These are phyloP conservation scores for Exophiala sp. DNA, from an alignment of 2,329 filamentous ascomycete species.

Conservation along the genomic window DNA sequence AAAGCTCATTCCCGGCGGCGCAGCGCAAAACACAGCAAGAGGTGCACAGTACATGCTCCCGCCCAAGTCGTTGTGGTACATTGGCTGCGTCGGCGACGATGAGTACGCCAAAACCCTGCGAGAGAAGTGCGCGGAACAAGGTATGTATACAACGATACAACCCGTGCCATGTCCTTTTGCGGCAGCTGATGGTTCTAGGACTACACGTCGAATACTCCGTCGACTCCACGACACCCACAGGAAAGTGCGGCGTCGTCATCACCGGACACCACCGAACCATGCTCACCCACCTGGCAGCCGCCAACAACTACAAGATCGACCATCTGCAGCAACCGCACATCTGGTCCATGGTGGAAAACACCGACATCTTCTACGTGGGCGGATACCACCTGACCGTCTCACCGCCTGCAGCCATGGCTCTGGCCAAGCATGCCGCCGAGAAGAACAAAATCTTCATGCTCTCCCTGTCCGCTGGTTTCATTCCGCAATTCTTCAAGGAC, in stretches of 20 bases:
- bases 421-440: slow-evolving; percentile 82
- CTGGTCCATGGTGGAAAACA: slow-evolving; percentile 87
- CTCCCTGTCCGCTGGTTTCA: slow-evolving; percentile 92
- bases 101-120: slow-evolving; percentile 88
- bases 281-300: slow-evolving; percentile 91
- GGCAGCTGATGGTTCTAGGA: slow-evolving; percentile 5
- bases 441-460: slow-evolving; percentile 90
- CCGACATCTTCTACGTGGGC: slow-evolving; percentile 86
- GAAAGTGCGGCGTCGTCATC: slow-evolving; percentile 93
- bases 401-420: slow-evolving; percentile 81
- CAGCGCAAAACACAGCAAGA: slow-evolving; percentile 94
- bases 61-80: slow-evolving; percentile 83
- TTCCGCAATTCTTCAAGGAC: slow-evolving; percentile 96
- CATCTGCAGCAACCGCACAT: slow-evolving; percentile 88
- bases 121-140: slow-evolving; percentile 80
- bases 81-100: slow-evolving; percentile 92
- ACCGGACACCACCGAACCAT: slow-evolving; percentile 94
- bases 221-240: slow-evolving; percentile 78
- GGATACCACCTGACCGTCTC: slow-evolving; percentile 98
- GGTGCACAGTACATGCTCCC: slow-evolving; percentile 91
- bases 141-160: slow-evolving; percentile 49
- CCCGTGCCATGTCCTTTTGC: too few relatives aligned
- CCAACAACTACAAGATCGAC: slow-evolving; percentile 94
- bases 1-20: slow-evolving; percentile 91
- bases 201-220: slow-evolving; percentile 86